phyloP scores from a whole-genome alignment of 2,329 filamentous ascomycete genomes.

The Davidsoniella virescens region DNA sequence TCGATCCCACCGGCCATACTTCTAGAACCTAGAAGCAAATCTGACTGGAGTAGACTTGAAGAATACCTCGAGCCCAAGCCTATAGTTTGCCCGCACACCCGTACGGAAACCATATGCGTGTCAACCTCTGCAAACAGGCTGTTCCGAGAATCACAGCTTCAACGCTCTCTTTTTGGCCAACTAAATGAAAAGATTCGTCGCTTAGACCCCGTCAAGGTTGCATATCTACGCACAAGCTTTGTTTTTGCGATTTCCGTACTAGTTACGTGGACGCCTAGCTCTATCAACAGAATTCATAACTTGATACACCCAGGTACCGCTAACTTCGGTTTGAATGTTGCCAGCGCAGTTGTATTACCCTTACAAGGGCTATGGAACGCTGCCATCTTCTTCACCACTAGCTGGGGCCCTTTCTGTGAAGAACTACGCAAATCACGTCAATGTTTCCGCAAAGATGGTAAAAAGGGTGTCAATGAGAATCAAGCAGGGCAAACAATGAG shows the following conservation, averaged over 20 bases:
- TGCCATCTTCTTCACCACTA: slow-evolving; percentile 59
- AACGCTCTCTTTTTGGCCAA: slow-evolving; percentile 13
- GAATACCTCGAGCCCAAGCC: slow-evolving; percentile 8
- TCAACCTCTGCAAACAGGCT: slow-evolving; percentile 12
- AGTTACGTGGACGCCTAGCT: slow-evolving; percentile 49
- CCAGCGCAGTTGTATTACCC: slow-evolving; percentile 55
- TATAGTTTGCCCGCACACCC: slow-evolving; percentile 6
- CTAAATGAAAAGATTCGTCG: slow-evolving; percentile 22
- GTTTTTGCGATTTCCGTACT: slow-evolving; percentile 44
- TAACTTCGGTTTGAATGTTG: slow-evolving; percentile 50
- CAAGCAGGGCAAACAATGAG: neutral
- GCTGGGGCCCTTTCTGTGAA: slow-evolving; percentile 25
- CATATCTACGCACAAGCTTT: slow-evolving; percentile 44
- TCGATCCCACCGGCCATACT: neutral
- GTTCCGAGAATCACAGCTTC: slow-evolving; percentile 13
- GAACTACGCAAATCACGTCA: neutral
- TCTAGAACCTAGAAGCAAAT: neutral
- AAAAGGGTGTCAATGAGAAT: neutral
- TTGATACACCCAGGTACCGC: slow-evolving; percentile 37
- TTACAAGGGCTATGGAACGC: slow-evolving; percentile 71
- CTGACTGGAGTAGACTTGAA: slow-evolving; percentile 6
- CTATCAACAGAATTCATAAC: slow-evolving; percentile 57
- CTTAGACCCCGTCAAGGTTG: slow-evolving; percentile 42
- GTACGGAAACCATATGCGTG: slow-evolving; percentile 18
- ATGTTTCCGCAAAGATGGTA: neutral